phyloP scores from a whole-genome alignment of 179 eudicot species.

The Nepenthes alata region DNA sequence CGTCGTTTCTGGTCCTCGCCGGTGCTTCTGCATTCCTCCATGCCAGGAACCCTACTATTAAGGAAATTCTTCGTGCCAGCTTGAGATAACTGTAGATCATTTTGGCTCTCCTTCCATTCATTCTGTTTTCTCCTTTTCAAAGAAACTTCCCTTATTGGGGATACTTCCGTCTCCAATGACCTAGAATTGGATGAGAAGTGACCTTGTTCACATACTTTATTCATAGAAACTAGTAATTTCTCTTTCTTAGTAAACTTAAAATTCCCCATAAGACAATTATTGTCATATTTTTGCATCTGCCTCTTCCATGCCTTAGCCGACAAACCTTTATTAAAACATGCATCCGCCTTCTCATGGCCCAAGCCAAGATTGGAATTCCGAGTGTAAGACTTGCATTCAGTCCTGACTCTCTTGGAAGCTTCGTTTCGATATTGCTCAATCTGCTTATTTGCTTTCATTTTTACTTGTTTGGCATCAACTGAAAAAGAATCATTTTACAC shows the following conservation, averaged over 20 bases:
- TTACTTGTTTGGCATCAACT: constrained; percentile 27
- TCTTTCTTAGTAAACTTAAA: too few species aligned
- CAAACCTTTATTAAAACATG: constrained; percentile 3
- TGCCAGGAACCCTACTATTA: constrained; percentile 9
- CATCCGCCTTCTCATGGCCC: constrained; percentile 5
- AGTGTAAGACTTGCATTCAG: constrained; percentile 9
- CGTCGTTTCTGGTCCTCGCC: constrained; percentile 17
- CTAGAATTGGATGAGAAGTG: constrained; percentile 8
- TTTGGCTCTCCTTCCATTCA: constrained; percentile 27
- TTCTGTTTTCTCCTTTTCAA: constrained; percentile 26
- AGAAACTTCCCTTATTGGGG: constrained; percentile 13
- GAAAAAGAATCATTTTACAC: not conserved
- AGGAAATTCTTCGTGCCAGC: constrained; percentile 5
- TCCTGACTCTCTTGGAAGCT: constrained; percentile 23
- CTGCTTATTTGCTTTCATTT: constrained; percentile 24
- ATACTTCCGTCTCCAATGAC: constrained; percentile 14
- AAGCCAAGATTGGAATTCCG: constrained; percentile 4
- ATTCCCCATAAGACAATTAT: constrained; percentile 5
- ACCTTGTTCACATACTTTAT: constrained; percentile 4
- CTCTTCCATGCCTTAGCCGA: constrained; percentile 12
- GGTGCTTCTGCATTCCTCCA: constrained; percentile 7
- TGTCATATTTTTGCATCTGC: constrained; percentile 1
- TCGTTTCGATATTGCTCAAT: constrained; percentile 13
- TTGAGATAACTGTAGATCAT: constrained; percentile 6
- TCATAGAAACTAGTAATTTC: not conserved